Evolutionary conservation across 352 stramenopile species (phyloP), one percentile per base, ranked within the genome.

Genomic region (Phytophthora tubulina): DNA sequence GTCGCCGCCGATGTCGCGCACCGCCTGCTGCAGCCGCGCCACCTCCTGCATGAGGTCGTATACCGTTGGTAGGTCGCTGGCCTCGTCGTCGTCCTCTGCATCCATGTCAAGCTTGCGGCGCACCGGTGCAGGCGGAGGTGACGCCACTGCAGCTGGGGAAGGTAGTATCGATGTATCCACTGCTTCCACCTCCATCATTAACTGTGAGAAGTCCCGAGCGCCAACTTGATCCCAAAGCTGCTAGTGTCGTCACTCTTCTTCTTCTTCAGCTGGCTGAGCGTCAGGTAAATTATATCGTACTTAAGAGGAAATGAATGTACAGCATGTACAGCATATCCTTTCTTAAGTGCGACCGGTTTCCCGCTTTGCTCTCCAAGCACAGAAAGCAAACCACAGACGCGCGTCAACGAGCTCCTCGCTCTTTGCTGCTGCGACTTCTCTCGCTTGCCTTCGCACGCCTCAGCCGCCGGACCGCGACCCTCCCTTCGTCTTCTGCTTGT

Each of bases 31-130:
- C 42, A 94, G 76, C 1, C 70, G 67, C 31, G 67, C 58, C 15
- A 94, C 84, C 51, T 85, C 66, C 30, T 80, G 59, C 49, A 92
- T 76, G 39, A 94, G 78, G 27, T 90, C 84, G 17, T 79, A 70
- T 5, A 92, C 84, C 8, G 76, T 82, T 21, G 85, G 83, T 53
- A 88, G 59, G 11, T 79, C 64, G 38, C 66, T 62, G 4, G 59
- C 58, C 44, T 72, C 75, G 42, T 75, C 64, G 13, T 56, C 72
- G 6, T 72, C 54, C n/a, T 60, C 65, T 41, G 42, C 49, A 14
- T 78, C 64, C 32, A 31, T 41, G 10, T 81, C 46, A 17, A 86
- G 52, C 44, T 70, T 73, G 27, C 70, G 57, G 2, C 72, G 60
- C 32, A 75, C 59, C 13, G 73, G 60, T 53, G 39, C 42, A 46